These are phyloP conservation scores for Copromyces sp. DNA, from an alignment of 495 filamentous ascomycete species.

Conservation along the genomic window DNA sequence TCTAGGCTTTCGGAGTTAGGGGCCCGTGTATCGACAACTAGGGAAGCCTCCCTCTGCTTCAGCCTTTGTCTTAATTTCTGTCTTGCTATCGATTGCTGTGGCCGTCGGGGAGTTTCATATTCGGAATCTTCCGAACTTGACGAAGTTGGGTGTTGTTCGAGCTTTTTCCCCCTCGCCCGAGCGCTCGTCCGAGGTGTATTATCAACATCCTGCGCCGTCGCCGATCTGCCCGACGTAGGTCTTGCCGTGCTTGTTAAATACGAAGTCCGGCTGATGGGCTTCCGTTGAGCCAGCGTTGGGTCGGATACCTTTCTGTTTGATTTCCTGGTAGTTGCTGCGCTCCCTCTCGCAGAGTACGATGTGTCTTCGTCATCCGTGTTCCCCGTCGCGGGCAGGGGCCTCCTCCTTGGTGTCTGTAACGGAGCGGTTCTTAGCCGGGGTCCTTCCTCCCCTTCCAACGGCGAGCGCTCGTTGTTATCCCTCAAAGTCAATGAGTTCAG, in stretches of 20 bases:
- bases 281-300: conserved; percentile 7
- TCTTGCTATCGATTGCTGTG: neutral
- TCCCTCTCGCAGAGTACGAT: neutral
- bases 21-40: conserved; percentile 7
- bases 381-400: conserved; percentile 6
- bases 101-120: conserved; percentile 3
- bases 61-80: neutral
- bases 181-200: neutral
- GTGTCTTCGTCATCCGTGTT: conserved; percentile 3
- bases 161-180: conserved; percentile 1
- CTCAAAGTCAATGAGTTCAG: conserved; percentile 24
- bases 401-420: conserved; percentile 8
- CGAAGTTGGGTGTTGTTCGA: conserved; percentile 4
- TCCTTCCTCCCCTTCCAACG: conserved; percentile 6
- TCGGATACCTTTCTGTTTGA: conserved; percentile 9
- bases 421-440: conserved; percentile 7
- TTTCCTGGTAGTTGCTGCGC: neutral
- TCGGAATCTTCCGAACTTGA: conserved; percentile 12
- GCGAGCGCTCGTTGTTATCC: conserved; percentile 10
- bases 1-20: conserved; percentile 11
- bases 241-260: conserved; percentile 3
- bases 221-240: conserved; percentile 1
- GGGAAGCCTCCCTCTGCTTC: conserved; percentile 7
- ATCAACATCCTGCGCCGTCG: conserved; percentile 1
- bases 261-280: conserved; percentile 3